Evolutionary conservation across 2,329 filamentous ascomycete species (phyloP), one percentile per base, ranked within the genome.

Genomic region (Lecanosticta acicola): DNA sequence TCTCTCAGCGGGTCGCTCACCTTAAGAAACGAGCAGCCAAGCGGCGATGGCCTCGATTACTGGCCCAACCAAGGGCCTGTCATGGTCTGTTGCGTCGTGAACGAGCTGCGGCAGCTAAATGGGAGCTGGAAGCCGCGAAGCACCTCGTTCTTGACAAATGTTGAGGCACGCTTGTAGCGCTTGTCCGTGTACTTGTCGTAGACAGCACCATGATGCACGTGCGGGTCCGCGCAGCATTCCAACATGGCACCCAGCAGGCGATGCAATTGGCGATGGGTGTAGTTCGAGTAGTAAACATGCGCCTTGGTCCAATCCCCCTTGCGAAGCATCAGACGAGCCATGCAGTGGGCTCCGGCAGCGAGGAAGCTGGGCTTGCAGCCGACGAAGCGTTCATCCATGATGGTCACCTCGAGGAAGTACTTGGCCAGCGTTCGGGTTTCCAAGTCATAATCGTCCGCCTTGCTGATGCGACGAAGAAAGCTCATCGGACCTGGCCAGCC

Each of bases 401-500:
- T 83, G 32, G 89, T 94, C 45, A 97, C 79, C 67, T 98, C 93
- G 19, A 98, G 76, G 69, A 98, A 96, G 71, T 98, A 98, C 71
- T 98, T 98, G 59, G 93, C 89, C 44, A 98, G 73, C 3, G 93
- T 97, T 32, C 93, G 81, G 9, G 91, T 96, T 70, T 98, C 91
- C 38, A 95, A 74, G 63, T 98, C 90, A 63, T 97, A 98, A 63
- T 96, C 89, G 64, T 98, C 93, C 11, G 93, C 93, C 73, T 97
- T 97, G 81, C 91, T 97, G 68, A 97, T 93, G 46, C 91, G 83
- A 50, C 93, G 81, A 51, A 98, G 76, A 70, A 98, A 98, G 72
- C 89, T 96, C 91, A 98, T 96, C 1, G 93, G 93, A 35, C 93
- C 93, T n/a, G 93, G 93, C 85, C 88, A 97, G 42, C 93, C 93